Base-by-base conservation (phyloP, 1,284 basidiomycete species). In the Xerocomus nothofagi region DNA sequence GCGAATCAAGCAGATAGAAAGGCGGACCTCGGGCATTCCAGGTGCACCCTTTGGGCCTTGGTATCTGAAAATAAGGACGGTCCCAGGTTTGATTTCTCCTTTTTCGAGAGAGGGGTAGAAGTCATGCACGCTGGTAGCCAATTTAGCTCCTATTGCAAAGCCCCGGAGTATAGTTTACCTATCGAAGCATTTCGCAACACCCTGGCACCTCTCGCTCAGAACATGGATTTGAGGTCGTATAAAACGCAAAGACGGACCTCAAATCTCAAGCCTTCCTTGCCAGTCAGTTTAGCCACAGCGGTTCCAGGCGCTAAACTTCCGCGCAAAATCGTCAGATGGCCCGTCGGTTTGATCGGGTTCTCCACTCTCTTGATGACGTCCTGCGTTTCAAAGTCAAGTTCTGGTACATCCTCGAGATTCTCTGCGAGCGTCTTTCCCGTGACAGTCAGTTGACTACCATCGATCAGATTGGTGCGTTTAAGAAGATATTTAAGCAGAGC, bases 31-130 rank as follows among this genome's bases (percentile, higher is more conserved):
- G 15, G 96, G 96, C 96, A 98, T 98, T 41, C 95, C 94, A 18
- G 94, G 95, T 26, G 88, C 95, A 49, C 95, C 94, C 71, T 94
- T 96, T 4, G 95, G 95, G 20, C 95, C 95, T 69, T 96, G 91
- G 70, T 98, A 98, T 55, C 95, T 80, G 73, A 98, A 86, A 40
- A 98, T 88, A 51, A 97, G 79, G 27, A 96, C 86, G 56, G 80
- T 91, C 0, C 93, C 93, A 27, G 86, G 75, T 62, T 86, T 93
- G 69, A 99, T 90, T 56, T 89, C 83, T 12, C 92, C 92, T 7
- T 74, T 79, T 65, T 88, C 86, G 36, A 99, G 82, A 9, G 92
- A 85, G 44, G 86, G 80, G 62, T 93, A 91, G 66, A 99, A 93
- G 51, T 79, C 82, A 23, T 87, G 83, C 60, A 94, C 82, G 54